Evolutionary conservation across 805 yeast species (phyloP).

Genomic region (Candida argentea): DNA sequence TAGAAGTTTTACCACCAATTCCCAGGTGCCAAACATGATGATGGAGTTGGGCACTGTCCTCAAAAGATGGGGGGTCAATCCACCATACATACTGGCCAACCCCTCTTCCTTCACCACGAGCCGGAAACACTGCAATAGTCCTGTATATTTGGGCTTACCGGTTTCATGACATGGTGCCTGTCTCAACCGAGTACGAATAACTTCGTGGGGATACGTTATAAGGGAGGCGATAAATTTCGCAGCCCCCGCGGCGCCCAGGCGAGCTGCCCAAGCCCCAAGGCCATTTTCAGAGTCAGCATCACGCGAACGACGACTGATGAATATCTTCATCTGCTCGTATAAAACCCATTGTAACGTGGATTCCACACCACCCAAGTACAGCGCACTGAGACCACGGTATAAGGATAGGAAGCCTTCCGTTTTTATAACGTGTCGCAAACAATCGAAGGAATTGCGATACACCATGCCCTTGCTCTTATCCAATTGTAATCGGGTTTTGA

Average conservation of each 20-base stretch:
- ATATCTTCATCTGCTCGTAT: conserved; percentile 84
- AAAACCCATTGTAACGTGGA: conserved; percentile 93
- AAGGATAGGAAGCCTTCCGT: conserved; percentile 75
- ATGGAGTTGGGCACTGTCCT: conserved; percentile 97
- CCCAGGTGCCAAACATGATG: conserved; percentile 99
- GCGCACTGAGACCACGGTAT: conserved; percentile 88
- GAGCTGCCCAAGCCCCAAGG: conserved; percentile 82
- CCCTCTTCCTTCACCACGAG: conserved; percentile 91
- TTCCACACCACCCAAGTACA: conserved; percentile 88
- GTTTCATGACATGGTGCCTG: conserved; percentile 75
- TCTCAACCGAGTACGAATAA: conserved; percentile 87
- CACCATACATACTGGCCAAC: conserved; percentile 87
- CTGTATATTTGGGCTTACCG: conserved; percentile 81
- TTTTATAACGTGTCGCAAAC: conserved; percentile 55
- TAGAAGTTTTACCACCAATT: conserved; percentile 40
- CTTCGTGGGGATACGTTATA: conserved; percentile 95
- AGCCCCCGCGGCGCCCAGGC: conserved; percentile 95
- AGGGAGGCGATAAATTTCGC: conserved; percentile 92
- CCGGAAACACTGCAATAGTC: conserved; percentile 78
- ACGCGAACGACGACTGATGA: conserved; percentile 45
- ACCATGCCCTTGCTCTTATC: conserved; percentile 61
- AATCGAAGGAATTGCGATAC: conserved; percentile 81
- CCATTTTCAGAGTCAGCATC: conserved; percentile 42
- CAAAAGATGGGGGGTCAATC: conserved; percentile 91
- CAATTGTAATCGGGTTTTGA: conserved; percentile 87